These are phyloP conservation scores for Tillandsia fasciculata DNA, from an alignment of 176 grass and related monocot genomes.

Conservation along the genomic window DNA sequence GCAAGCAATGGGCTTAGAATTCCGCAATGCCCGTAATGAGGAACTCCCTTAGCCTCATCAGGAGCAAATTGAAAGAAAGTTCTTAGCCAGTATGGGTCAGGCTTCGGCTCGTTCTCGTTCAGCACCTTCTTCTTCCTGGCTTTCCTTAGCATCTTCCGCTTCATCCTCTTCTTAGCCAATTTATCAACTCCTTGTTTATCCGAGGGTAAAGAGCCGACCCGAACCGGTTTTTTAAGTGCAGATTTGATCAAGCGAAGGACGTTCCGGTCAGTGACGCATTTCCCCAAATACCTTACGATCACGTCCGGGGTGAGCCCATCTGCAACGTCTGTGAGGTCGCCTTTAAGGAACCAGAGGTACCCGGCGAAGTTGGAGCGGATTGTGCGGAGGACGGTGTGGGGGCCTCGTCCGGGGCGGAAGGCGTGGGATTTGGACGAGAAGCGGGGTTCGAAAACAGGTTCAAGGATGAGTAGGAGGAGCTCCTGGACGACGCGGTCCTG, in stretches of 20 bases:
- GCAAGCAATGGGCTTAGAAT: conserved; percentile 80
- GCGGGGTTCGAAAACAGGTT: conserved; percentile 71
- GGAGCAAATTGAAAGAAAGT: conserved; percentile 81
- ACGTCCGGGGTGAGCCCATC: conserved; percentile 40
- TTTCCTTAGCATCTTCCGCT: conserved; percentile 76
- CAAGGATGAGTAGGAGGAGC: conserved; percentile 72
- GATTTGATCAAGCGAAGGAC: conserved; percentile 76
- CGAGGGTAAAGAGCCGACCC: conserved; percentile 30
- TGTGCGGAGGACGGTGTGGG: conserved; percentile 71
- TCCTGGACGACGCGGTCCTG: conserved; percentile 85
- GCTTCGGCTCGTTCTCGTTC: conserved; percentile 74
- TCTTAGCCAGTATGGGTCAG: conserved; percentile 82
- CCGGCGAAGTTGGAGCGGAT: conserved; percentile 73
- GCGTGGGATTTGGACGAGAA: conserved; percentile 89
- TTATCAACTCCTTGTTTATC: conserved; percentile 31
- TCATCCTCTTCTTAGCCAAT: conserved; percentile 68
- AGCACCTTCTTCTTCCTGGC: conserved; percentile 91
- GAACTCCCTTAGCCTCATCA: conserved; percentile 41
- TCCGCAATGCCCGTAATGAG: conserved; percentile 62
- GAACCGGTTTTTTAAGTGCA: conserved; percentile 38
- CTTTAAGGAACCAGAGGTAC: conserved; percentile 91
- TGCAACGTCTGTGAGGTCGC: conserved; percentile 50
- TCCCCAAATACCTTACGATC: conserved; percentile 50
- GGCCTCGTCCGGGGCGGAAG: conserved; percentile 63
- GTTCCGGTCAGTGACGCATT: conserved; percentile 52